These are phyloP conservation scores for barrel medic (Medicago truncatula) DNA, from an alignment of 306 rosid genomes.

Conservation along the genomic window DNA sequence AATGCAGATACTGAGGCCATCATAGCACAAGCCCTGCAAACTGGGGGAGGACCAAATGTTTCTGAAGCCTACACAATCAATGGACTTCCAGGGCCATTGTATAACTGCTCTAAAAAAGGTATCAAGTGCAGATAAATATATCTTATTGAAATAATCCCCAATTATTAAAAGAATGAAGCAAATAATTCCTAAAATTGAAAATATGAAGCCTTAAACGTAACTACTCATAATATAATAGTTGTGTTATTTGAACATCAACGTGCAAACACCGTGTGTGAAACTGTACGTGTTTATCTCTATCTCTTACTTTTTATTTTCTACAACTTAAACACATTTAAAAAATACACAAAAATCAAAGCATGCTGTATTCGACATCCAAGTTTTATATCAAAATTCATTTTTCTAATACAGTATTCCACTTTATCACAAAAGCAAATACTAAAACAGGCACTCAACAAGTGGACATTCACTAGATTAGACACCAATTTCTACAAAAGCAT, in stretches of 20 bases:
- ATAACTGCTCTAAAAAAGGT: conserved; percentile 78
- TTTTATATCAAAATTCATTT: too few species aligned
- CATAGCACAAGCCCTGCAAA: conserved; percentile 62
- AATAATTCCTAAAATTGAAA: not conserved
- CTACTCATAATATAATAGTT: not conserved
- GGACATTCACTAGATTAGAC: not conserved
- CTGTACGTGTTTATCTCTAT: too few species aligned
- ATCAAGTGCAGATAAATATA: conserved; percentile 19
- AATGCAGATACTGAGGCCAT: conserved; percentile 74
- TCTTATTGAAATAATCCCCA: not conserved
- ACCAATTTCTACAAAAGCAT: not conserved
- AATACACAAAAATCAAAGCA: too few species aligned
- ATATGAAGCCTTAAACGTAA: not conserved
- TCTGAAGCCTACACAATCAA: conserved; percentile 82
- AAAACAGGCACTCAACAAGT: not conserved
- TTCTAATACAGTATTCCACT: not conserved
- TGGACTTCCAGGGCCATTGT: conserved; percentile 77
- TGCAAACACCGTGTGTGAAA: too few species aligned
- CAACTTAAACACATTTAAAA: too few species aligned
- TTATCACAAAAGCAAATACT: not conserved
- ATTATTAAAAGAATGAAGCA: too few species aligned
- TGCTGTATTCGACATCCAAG: too few species aligned
- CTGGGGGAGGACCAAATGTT: conserved; percentile 81
- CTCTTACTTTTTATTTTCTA: too few species aligned
- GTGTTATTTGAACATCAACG: too few species aligned